Evolutionary conservation across 352 stramenopile genomes (phyloP).

Genomic region (Phytophthora pisi): DNA sequence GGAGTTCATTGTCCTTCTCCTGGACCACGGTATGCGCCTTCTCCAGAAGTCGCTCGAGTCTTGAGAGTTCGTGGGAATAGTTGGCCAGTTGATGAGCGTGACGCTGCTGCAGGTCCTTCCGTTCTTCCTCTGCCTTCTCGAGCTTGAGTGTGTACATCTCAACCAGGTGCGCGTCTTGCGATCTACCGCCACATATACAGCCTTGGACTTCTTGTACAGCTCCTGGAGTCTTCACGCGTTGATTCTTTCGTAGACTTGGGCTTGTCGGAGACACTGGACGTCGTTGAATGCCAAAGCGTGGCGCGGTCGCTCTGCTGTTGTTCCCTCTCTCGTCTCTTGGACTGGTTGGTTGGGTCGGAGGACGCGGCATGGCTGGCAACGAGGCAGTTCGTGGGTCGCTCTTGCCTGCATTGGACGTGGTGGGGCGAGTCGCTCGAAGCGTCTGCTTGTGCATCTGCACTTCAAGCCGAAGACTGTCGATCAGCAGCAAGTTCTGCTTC

Average conservation of each 20-base stretch:
- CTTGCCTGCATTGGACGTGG: not conserved
- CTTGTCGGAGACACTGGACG: slow-evolving; percentile 14
- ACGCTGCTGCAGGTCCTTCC: slow-evolving; percentile 44
- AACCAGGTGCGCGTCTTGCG: slow-evolving; percentile 18
- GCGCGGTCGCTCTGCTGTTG: not conserved
- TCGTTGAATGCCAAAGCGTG: slow-evolving; percentile 3
- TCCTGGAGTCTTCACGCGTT: slow-evolving; percentile 6
- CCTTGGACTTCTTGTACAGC: slow-evolving; percentile 2
- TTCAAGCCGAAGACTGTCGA: slow-evolving; percentile 53
- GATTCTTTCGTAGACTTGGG: slow-evolving; percentile 12
- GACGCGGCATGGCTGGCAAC: slow-evolving; percentile 21
- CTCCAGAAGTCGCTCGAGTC: slow-evolving; percentile 72
- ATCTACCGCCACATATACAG: slow-evolving; percentile 10
- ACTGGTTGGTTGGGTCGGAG: slow-evolving; percentile 7
- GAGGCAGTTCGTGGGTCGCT: slow-evolving; percentile 4
- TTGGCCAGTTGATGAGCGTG: slow-evolving; percentile 72
- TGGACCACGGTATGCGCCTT: slow-evolving; percentile 48
- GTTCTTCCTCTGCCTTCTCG: slow-evolving; percentile 57
- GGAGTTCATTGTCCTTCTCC: slow-evolving; percentile 66
- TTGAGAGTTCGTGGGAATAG: slow-evolving; percentile 69
- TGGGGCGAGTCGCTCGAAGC: slow-evolving; percentile 35
- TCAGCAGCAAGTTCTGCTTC: slow-evolving; percentile 43
- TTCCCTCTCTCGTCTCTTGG: slow-evolving; percentile 22
- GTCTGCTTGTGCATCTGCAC: slow-evolving; percentile 58
- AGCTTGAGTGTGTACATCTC: slow-evolving; percentile 41